A percentile compares a stretch with the other conserved stretches of the same genome.
Conservation (phyloP, 2,329 filamentous ascomycete species). For the Colletotrichum sp. region DNA sequence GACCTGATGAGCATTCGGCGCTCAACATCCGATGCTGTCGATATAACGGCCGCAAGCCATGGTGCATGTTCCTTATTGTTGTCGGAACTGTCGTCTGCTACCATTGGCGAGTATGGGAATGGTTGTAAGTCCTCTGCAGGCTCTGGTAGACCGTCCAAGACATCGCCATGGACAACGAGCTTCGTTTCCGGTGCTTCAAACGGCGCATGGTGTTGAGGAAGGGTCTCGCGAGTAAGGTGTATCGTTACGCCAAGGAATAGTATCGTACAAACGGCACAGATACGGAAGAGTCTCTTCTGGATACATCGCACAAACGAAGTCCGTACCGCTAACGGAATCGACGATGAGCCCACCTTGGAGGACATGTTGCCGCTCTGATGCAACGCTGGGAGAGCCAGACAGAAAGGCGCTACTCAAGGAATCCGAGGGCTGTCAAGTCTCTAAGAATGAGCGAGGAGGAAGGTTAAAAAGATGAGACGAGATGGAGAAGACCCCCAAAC, state of each 20-base stretch:
- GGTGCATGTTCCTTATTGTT: constrained; percentile 1
- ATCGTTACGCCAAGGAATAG: background rate
- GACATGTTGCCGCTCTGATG: background rate
- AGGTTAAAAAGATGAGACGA: constrained; percentile 15
- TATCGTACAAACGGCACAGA: background rate
- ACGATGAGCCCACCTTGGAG: background rate
- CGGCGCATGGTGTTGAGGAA: constrained; percentile 7
- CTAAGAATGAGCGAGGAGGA: background rate
- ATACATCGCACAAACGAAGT: background rate
- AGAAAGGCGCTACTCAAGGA: background rate
- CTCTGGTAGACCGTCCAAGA: background rate
- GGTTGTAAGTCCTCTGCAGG: constrained; percentile 23
- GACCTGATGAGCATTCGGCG: constrained; percentile 33
- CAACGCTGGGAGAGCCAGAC: background rate
- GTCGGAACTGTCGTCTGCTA: background rate
- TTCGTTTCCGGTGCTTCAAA: constrained; percentile 11
- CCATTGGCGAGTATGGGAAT: constrained; percentile 29
- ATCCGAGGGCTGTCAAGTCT: background rate
- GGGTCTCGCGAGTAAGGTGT: background rate
- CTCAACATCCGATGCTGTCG: constrained; percentile 29
- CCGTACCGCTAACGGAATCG: background rate
- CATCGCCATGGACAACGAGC: constrained; percentile 15
- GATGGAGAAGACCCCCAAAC: background rate
- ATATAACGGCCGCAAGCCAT: constrained; percentile 34
- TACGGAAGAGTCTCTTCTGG: constrained; percentile 2